phyloP scores from a whole-genome alignment of 2,329 filamentous ascomycete genomes.

The Alternaria infectoria region DNA sequence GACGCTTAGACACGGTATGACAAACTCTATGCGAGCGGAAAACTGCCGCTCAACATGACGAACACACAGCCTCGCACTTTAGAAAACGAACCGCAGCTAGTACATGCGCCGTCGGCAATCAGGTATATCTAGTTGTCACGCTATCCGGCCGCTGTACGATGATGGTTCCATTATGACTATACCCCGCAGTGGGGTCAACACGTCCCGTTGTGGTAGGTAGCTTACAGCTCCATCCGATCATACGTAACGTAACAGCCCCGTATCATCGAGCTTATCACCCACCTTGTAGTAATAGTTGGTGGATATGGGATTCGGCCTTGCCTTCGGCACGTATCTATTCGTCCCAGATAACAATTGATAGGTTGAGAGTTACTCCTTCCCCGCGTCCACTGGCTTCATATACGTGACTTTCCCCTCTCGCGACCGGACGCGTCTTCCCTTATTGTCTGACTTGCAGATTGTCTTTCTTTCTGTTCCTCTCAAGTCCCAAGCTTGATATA shows the following conservation, averaged over 20 bases:
- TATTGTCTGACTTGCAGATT: background rate
- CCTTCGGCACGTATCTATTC: constrained; percentile 22
- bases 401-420: constrained; percentile 12
- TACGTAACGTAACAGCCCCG: constrained; percentile 45
- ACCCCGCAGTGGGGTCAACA: constrained; percentile 45
- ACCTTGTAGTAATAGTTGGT: constrained; percentile 24
- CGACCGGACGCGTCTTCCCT: background rate
- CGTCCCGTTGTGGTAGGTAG: constrained; percentile 29
- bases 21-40: background rate
- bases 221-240: constrained; percentile 26
- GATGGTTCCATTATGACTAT: constrained; percentile 23
- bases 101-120: constrained; percentile 9
- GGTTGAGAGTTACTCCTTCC: constrained; percentile 13
- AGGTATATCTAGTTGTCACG: constrained; percentile 4
- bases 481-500: background rate
- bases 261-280: constrained; percentile 46
- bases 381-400: constrained; percentile 25
- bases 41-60: background rate
- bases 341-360: constrained; percentile 28
- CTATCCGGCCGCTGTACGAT: constrained; percentile 25
- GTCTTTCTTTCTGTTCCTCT: background rate
- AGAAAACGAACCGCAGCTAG: background rate
- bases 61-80: background rate
- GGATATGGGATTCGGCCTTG: constrained; percentile 7
- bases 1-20: fast-evolving